Evolutionary conservation across 2,329 filamentous ascomycete species (phyloP).

Genomic region (Nigrospora oryzae): DNA sequence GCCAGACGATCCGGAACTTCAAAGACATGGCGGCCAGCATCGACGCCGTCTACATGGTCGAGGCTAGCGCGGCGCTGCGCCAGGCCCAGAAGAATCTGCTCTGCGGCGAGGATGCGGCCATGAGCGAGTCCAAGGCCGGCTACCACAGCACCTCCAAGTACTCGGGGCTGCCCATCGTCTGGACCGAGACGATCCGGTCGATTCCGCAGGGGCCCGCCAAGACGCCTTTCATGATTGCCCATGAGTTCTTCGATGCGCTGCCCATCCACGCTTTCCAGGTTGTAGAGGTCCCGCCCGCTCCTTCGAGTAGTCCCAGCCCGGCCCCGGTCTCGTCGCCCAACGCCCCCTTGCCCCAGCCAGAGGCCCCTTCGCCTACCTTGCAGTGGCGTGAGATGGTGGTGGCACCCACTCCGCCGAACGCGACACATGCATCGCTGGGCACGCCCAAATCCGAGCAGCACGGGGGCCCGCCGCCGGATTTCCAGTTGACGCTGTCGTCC

Average conservation of each 20-base stretch:
- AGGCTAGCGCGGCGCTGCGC: constrained; percentile 77
- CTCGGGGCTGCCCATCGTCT: constrained; percentile 65
- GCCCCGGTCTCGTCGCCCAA: constrained; percentile 34
- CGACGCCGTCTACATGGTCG: constrained; percentile 86
- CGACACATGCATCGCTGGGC: constrained; percentile 43
- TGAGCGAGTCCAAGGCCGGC: constrained; percentile 65
- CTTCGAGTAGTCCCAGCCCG: constrained; percentile 24
- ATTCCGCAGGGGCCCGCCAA: constrained; percentile 62
- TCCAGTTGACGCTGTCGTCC: constrained; percentile 74
- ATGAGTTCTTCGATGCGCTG: constrained; percentile 97
- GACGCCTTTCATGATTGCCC: constrained; percentile 87
- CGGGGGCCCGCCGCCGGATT: constrained; percentile 61
- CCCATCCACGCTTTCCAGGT: constrained; percentile 94
- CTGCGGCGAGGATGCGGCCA: constrained; percentile 60
- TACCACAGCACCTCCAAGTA: constrained; percentile 71
- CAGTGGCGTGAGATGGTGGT: constrained; percentile 84
- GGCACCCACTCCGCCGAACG: constrained; percentile 51
- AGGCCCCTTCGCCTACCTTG: constrained; percentile 29
- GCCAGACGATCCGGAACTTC: constrained; percentile 76
- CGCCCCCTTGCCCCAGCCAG: constrained; percentile 30
- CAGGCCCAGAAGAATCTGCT: constrained; percentile 72
- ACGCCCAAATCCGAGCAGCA: constrained; percentile 42
- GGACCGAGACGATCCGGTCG: constrained; percentile 84
- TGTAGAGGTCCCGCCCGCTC: constrained; percentile 39
- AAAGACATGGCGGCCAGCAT: constrained; percentile 67